phyloP scores from a whole-genome alignment of 331 rosid species.

The Quercus tomentella region DNA sequence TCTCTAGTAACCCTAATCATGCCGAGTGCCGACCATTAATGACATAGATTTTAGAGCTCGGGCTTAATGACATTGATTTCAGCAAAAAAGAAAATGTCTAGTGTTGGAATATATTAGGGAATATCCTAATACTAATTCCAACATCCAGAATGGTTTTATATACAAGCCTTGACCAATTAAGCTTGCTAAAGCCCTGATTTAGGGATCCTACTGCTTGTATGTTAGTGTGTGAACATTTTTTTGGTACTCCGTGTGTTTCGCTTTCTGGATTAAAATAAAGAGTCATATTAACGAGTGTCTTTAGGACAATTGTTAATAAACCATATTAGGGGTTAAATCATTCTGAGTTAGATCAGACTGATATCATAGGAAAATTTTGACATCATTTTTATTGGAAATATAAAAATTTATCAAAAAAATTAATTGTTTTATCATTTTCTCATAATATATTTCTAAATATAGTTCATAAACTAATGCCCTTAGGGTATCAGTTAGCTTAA shows the following conservation, averaged over 20 bases:
- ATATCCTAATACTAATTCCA: no score
- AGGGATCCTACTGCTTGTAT: conserved; percentile 27
- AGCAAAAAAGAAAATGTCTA: no score
- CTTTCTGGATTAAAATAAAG: no score
- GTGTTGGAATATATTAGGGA: no score
- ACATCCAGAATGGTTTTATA: not conserved
- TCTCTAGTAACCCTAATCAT: not conserved
- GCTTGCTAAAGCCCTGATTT: conserved; percentile 24
- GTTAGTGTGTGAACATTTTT: conserved; percentile 21
- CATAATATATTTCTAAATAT: no score
- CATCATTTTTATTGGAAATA: no score
- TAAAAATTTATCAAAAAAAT: no score
- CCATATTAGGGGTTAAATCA: no score
- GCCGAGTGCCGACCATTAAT: not conserved
- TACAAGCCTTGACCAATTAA: not conserved
- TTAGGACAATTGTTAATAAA: no score
- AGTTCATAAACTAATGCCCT: accelerated
- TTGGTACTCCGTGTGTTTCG: not conserved
- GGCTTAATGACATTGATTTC: not conserved
- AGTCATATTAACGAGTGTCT: accelerated
- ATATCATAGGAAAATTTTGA: no score
- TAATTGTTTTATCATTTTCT: no score
- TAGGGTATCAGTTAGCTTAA: accelerated
- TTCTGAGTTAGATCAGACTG: no score
- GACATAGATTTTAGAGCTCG: not conserved